phyloP scores from a whole-genome alignment of 257 asterid genomes.

The Solanum ahanhuiri region DNA sequence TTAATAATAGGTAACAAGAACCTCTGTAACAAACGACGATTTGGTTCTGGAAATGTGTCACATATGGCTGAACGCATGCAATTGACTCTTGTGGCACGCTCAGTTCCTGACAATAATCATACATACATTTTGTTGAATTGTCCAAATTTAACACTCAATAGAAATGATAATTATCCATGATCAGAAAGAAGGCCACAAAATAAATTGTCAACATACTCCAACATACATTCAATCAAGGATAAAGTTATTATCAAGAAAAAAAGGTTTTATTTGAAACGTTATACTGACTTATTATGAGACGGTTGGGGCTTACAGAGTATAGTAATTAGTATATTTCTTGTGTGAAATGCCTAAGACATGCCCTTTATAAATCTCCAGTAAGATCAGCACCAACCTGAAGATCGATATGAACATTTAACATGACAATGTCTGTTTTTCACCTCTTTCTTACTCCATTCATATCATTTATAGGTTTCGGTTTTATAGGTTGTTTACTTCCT shows the following conservation, averaged over 20 bases:
- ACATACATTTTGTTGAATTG: not conserved
- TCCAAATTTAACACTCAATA: not conserved
- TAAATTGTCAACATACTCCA: not conserved
- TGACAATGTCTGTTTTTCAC: not conserved
- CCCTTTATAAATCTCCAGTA: not conserved
- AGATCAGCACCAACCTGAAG: not conserved
- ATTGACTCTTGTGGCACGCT: slow-evolving; percentile 51
- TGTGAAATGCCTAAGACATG: not conserved
- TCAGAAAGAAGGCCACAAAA: not conserved
- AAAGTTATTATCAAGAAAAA: not conserved
- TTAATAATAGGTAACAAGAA: not conserved
- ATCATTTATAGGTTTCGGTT: not conserved
- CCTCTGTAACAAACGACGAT: slow-evolving; percentile 87
- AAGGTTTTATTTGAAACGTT: too few relatives aligned
- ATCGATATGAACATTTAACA: not conserved
- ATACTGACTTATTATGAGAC: not conserved
- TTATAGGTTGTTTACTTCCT: too few relatives aligned
- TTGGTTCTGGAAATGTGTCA: slow-evolving; percentile 98
- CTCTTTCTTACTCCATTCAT: not conserved
- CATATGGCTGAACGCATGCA: slow-evolving; percentile 85
- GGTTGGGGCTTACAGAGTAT: not conserved
- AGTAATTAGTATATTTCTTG: not conserved
- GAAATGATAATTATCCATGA: not conserved
- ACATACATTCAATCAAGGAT: not conserved
- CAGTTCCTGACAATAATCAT: slow-evolving; percentile 50